Evolutionary conservation across 2,329 filamentous ascomycete genomes (phyloP), one percentile per base, ranked within the genome.

Genomic region (Colletotrichum graminicola): DNA sequence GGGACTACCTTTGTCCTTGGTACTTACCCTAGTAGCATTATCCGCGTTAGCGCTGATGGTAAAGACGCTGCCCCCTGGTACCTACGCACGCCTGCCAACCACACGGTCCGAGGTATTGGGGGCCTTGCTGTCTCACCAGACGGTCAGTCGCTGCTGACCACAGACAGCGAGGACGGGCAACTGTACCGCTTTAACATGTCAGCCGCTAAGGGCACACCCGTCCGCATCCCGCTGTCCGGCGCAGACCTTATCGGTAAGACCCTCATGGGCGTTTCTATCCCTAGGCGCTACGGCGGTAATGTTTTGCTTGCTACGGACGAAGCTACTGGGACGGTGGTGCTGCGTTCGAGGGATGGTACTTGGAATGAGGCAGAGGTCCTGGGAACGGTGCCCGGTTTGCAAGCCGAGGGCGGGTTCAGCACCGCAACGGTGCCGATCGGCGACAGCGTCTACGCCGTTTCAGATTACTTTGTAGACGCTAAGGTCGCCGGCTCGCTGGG

Each of bases 1-100:
- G 80, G 81, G 10, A 80, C 81, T 74, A 70, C 79, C 0, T 84
- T 79, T 60, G 79, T 80, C 10, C 74, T 83, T 0, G 81, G 82
- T 49, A 82, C 80, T 0, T 83, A 75, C 11, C 81, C 82, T 0
- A 79, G 80, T n/a, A 80, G 79, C 7, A 76, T 84, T 18, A 71
- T 82, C 56, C 77, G 78, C 16, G 76, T 82, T 11, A 76, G 75
- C 34, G 60, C 77, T 32, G 74, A 79, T 60, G 80, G 80, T 2
- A 72, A 73, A 3, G 67, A 72, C 5, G 75, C 75, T 5, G 62
- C 32, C 5, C 73, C 77, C 0, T 83, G 80, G 80, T 82, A 81
- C 72, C 73, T 80, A 2, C 77, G 76, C 11, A 66, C 73, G 0
- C 64, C 72, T 1, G 73, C 77, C 23, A 73, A 77, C n/a, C 78